A percentile compares a stretch with the other conserved stretches of the same genome.
phyloP scores from a whole-genome alignment of 495 filamentous ascomycete genomes.

The Astrothelium subdiscretum region DNA sequence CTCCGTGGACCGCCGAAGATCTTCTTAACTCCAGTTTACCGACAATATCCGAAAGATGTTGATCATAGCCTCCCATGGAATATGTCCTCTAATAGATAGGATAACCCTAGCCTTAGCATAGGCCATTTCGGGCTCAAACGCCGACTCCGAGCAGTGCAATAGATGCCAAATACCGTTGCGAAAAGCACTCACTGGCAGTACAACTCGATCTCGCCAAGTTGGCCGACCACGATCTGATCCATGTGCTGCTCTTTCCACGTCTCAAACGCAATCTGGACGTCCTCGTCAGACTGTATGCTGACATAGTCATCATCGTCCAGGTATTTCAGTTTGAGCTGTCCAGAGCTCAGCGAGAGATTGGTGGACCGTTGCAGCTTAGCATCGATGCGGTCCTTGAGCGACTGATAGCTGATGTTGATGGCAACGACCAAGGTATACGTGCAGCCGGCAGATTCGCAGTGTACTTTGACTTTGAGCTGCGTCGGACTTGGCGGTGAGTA shows the following conservation, averaged over 20 bases:
- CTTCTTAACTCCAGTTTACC: neutral
- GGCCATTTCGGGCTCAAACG: neutral
- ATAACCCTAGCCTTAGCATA: neutral
- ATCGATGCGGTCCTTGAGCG: conserved; percentile 91
- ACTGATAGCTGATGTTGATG: conserved; percentile 85
- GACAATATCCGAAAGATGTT: neutral
- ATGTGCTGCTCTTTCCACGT: conserved; percentile 74
- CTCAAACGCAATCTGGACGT: conserved; percentile 86
- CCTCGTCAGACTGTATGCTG: conserved; percentile 86
- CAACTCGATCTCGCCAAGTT: conserved; percentile 77
- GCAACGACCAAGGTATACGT: conserved; percentile 88
- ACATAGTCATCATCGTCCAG: conserved; percentile 89
- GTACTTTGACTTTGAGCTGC: conserved; percentile 90
- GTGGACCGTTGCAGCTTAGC: conserved; percentile 80
- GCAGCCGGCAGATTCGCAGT: conserved; percentile 56
- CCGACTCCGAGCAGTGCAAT: neutral
- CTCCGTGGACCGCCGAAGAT: neutral
- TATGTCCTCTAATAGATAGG: neutral
- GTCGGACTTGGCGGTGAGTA: conserved; percentile 27
- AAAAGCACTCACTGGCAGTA: conserved; percentile 40
- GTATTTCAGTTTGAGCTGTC: conserved; percentile 74
- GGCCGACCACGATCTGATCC: conserved; percentile 44
- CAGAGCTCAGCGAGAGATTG: conserved; percentile 62
- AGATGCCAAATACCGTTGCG: neutral
- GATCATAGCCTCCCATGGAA: neutral